These are phyloP conservation scores for Venturia carpophila DNA, from an alignment of 2,329 filamentous ascomycete species.

Conservation along the genomic window DNA sequence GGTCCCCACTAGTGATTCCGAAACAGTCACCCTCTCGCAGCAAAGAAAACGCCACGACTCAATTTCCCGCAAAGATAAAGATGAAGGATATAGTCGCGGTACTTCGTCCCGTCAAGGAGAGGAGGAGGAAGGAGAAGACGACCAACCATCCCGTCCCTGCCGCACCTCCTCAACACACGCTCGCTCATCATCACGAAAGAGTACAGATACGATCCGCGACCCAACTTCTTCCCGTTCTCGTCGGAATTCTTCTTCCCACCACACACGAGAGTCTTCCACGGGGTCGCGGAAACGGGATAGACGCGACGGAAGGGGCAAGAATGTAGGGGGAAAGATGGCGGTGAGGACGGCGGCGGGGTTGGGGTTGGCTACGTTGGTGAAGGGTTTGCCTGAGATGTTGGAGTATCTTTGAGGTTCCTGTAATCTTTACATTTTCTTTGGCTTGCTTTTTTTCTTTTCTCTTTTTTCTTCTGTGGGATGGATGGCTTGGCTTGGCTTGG, in stretches of 20 bases:
- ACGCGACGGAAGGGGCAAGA: neutral
- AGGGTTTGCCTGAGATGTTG: conserved; percentile 17
- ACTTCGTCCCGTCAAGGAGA: neutral
- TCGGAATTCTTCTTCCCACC: neutral
- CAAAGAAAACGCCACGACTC: neutral
- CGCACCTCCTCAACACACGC: neutral
- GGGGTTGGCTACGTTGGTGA: conserved; percentile 17
- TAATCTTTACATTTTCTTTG: neutral
- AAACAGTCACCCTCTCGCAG: neutral
- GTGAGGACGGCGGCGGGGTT: conserved; percentile 16
- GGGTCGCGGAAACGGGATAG: neutral
- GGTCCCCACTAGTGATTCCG: neutral
- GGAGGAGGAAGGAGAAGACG: neutral
- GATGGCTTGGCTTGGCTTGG: no score
- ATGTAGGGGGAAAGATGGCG: neutral
- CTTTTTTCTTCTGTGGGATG: neutral
- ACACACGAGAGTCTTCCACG: neutral
- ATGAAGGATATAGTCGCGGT: no score
- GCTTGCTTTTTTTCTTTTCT: neutral
- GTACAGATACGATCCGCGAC: neutral
- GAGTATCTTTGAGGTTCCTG: neutral
- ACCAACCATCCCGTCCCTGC: neutral
- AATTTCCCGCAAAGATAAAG: neutral
- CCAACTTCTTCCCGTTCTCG: neutral
- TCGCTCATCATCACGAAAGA: neutral